Evolutionary conservation across 163 green algal species (phyloP).

Genomic region (Scenedesmus sp.): DNA sequence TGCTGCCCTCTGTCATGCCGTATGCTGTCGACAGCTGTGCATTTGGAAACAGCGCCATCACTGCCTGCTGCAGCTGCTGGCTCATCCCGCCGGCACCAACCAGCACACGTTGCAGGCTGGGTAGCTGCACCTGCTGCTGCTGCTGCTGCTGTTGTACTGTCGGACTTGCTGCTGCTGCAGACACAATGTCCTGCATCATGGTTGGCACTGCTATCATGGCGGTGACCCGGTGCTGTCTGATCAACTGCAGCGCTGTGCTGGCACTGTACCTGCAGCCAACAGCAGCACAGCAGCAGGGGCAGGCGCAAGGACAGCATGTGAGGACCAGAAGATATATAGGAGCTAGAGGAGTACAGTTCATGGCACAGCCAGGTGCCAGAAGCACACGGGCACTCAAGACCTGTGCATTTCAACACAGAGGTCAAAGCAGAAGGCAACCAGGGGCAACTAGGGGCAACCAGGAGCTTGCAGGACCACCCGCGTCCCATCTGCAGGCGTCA

Average conservation of each 20-base stretch:
- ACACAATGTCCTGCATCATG: conserved; percentile 86
- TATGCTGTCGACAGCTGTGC: conserved; percentile 84
- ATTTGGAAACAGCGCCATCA: conserved; percentile 66
- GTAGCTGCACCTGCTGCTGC: conserved; percentile 38
- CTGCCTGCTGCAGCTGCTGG: neutral
- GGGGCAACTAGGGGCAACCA: neutral
- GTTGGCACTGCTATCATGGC: conserved; percentile 92
- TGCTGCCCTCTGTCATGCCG: conserved; percentile 92
- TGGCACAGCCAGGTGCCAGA: neutral
- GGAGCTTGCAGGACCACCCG: neutral
- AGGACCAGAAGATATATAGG: no score
- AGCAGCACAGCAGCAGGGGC: conserved; percentile 12
- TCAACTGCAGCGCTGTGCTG: conserved; percentile 42
- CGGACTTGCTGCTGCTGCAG: conserved; percentile 23
- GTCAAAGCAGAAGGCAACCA: no score
- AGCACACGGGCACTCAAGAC: no score
- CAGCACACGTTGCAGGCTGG: conserved; percentile 68
- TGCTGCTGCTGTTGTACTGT: conserved; percentile 17
- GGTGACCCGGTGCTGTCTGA: conserved; percentile 72
- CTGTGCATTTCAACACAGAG: no score
- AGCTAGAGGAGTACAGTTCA: neutral
- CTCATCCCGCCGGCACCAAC: conserved; percentile 78
- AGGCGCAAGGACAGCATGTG: neutral
- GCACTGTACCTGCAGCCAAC: conserved; percentile 41
- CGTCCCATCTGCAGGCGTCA: neutral